Evolutionary conservation across 75 land plant genomes (phyloP).

Genomic region (Sequoiadendron giganteum): DNA sequence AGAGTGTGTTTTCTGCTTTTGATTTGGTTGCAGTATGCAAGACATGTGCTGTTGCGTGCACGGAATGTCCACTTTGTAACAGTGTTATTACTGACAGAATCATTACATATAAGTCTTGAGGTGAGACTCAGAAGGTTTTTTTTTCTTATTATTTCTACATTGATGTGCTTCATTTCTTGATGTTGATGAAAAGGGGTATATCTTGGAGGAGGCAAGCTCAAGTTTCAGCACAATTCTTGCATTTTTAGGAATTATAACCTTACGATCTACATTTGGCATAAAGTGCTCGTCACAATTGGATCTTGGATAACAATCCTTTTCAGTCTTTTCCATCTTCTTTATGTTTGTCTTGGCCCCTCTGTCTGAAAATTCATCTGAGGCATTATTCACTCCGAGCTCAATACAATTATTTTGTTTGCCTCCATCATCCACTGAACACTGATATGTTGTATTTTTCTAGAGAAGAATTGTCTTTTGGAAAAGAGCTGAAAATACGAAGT

Average conservation of each 20-base stretch:
- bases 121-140: neutral
- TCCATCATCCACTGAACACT: neutral
- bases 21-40: slow-evolving; percentile 23
- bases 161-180: neutral
- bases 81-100: slow-evolving; percentile 25
- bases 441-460: neutral
- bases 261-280: slow-evolving; percentile 1
- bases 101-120: slow-evolving; percentile 21
- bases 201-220: neutral
- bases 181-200: neutral
- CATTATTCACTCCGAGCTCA: neutral
- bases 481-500: neutral
- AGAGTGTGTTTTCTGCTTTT: neutral
- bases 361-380: neutral
- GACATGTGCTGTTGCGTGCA: slow-evolving; percentile 30
- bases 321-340: neutral
- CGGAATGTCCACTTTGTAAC: slow-evolving; percentile 28
- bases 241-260: neutral
- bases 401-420: neutral
- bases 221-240: neutral
- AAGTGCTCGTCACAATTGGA: neutral
- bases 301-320: neutral
- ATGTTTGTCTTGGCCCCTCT: neutral
- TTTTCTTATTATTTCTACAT: neutral
- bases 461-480: neutral